Conservation (phyloP, 768 basidiomycete genomes). For the Ramaria sp. region DNA sequence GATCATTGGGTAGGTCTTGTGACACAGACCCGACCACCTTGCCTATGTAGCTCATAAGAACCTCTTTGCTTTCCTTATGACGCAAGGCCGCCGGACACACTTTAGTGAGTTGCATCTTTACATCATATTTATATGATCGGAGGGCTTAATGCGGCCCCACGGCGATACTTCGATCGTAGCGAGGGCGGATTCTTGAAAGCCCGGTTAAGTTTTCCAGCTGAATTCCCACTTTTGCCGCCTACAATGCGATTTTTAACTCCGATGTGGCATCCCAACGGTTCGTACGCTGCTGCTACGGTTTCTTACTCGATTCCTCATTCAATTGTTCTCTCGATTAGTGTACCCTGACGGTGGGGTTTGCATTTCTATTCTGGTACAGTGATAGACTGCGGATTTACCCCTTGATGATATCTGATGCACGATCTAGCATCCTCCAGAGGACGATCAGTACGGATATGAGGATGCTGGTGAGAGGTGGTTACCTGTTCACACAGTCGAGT, state of each 20-base stretch:
- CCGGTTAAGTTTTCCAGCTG: conserved; percentile 75
- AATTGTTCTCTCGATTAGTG: conserved; percentile 40
- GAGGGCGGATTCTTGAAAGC: conserved; percentile 97
- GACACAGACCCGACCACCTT: background rate
- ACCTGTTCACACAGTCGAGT: conserved; percentile 95
- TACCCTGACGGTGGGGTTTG: conserved; percentile 90
- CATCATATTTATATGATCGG: background rate
- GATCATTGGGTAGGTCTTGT: conserved; percentile 65
- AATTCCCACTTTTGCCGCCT: conserved; percentile 85
- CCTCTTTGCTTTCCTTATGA: conserved; percentile 12
- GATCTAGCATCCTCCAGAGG: conserved; percentile 84
- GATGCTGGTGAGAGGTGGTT: conserved; percentile 96
- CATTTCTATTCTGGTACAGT: conserved; percentile 77
- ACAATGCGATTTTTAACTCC: conserved; percentile 94
- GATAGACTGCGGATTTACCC: background rate
- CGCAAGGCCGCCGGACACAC: conserved; percentile 75
- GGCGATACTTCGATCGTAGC: conserved; percentile 31
- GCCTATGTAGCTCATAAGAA: conserved; percentile 17
- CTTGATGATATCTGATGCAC: background rate
- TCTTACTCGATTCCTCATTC: background rate
- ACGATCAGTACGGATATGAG: conserved; percentile 95
- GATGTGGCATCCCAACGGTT: conserved; percentile 96
- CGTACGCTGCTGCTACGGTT: conserved; percentile 26
- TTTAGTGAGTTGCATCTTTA: conserved; percentile 55
- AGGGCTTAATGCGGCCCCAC: background rate